Evolutionary conservation across 345 rosid genomes (phyloP), one percentile per base, ranked within the genome.

Genomic region (Capsella bursapastoris): DNA sequence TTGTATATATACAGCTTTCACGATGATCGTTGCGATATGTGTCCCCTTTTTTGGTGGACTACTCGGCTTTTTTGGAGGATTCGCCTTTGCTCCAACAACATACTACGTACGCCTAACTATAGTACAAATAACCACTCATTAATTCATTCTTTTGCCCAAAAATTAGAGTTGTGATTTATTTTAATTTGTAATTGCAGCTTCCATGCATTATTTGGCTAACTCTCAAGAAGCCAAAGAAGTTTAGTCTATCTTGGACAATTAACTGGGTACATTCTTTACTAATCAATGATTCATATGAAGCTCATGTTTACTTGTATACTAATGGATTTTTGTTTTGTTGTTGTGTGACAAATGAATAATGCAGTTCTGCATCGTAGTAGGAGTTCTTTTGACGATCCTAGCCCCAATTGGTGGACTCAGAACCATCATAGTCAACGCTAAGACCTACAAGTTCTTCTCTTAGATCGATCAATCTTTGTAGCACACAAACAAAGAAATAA

Each of bases 191-290:
- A 40, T n/a, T 78, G 78, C 83, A 91, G 95, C 87, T 91, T 27
- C 97, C 97, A 37, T 87, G 91, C 89, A 81, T 89, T 71, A 86
- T 91, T 10, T 91, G 93, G 93, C 88, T 91, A 25, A 57, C 68
- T 49, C 48, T 89, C 75, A 75, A 66, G 84, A 91, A 91, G 68
- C 95, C 95, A 27, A 85, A 73, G 77, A 87, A 31, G 73, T 91
- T 87, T 76, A 57, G 93, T 81, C 71, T 84, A 14, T 87, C 93
- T 7, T 87, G 95, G 95, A 14, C 70, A 10, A 14, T 70, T 4
- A 91, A 89, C 66, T 89, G 93, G 95, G 95, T 87, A 82, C 13
- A 81, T 65, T 15, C 16, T 37, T 28, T 38, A 18, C n/a, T 10
- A 44, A 22, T 28, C 4, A 27, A 1, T 44, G 18, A n/a, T 4